Evolutionary conservation across 202 grass and related monocot species (phyloP).

Genomic region (Schoenoplectus triqueter): DNA sequence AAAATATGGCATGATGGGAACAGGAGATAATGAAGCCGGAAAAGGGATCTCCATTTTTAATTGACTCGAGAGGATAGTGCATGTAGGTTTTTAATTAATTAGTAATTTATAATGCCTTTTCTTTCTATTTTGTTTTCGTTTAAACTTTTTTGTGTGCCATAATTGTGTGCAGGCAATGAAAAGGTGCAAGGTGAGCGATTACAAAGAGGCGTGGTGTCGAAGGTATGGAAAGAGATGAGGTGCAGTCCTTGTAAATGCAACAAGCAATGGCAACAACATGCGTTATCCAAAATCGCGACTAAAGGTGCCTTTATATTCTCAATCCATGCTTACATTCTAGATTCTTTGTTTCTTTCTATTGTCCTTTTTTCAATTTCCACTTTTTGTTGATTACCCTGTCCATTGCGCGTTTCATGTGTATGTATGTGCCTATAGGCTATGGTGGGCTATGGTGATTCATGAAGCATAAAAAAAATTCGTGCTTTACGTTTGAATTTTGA

Average conservation of each 20-base stretch:
- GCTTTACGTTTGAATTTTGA: no score
- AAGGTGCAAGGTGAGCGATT: slow-evolving; percentile 13
- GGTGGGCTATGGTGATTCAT: no score
- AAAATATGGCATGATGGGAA: background rate
- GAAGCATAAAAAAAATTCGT: no score
- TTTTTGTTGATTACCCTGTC: slow-evolving; percentile 19
- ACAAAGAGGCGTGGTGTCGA: background rate
- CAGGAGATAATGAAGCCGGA: background rate
- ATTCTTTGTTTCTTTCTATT: slow-evolving; percentile 33
- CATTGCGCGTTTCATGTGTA: background rate
- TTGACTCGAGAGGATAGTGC: background rate
- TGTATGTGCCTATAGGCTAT: no score
- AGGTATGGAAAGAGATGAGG: background rate
- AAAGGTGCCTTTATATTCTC: slow-evolving; percentile 41
- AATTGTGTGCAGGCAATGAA: slow-evolving; percentile 23
- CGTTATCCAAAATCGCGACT: slow-evolving; percentile 34
- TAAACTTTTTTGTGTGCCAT: background rate
- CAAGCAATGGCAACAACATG: slow-evolving; percentile 30
- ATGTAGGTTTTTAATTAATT: background rate
- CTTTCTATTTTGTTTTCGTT: background rate
- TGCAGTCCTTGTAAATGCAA: slow-evolving; percentile 27
- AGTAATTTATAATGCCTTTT: slow-evolving; percentile 8
- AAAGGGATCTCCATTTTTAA: slow-evolving; percentile 27
- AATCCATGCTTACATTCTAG: background rate
- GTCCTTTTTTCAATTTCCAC: slow-evolving; percentile 4